phyloP scores from a whole-genome alignment of 768 basidiomycete genomes.

The Gloeopeniophorella convolvens region DNA sequence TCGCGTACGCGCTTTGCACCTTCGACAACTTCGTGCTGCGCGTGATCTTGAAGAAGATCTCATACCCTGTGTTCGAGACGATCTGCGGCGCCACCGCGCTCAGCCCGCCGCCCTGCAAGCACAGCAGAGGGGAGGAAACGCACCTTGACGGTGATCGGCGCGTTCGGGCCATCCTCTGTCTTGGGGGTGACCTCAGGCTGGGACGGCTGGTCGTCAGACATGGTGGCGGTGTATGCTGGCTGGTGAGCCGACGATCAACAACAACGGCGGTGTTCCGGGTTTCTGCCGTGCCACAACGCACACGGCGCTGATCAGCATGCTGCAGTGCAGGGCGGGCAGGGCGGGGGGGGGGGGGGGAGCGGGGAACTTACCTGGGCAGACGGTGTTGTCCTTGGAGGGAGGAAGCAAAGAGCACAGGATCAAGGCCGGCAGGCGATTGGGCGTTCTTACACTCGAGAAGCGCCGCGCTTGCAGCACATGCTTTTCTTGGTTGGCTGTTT shows the following conservation, averaged over 20 bases:
- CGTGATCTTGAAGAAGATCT: slow-evolving; percentile 98
- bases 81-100: slow-evolving; percentile 42
- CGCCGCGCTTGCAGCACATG: too few species aligned
- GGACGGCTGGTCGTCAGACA: slow-evolving; percentile 1
- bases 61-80: slow-evolving; percentile 67
- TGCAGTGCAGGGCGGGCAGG: too few species aligned
- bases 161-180: slow-evolving; percentile 44
- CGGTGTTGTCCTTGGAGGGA: neutral
- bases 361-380: slow-evolving; percentile 1
- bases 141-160: slow-evolving; percentile 78
- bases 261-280: too few species aligned
- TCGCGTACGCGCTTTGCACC: slow-evolving; percentile 87
- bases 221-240: too few species aligned
- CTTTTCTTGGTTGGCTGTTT: too few species aligned
- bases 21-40: slow-evolving; percentile 87
- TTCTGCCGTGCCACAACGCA: too few species aligned
- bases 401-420: neutral
- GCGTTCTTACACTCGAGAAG: neutral
- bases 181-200: slow-evolving; percentile 34
- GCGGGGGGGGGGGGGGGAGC: too few species aligned
- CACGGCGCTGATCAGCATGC: too few species aligned
- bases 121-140: slow-evolving; percentile 21
- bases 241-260: too few species aligned
- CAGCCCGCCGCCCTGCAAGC: neutral
- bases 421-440: slow-evolving; percentile 6